Evolutionary conservation across 1,284 basidiomycete species (phyloP).

Genomic region (Papiliotrema fonsecae): DNA sequence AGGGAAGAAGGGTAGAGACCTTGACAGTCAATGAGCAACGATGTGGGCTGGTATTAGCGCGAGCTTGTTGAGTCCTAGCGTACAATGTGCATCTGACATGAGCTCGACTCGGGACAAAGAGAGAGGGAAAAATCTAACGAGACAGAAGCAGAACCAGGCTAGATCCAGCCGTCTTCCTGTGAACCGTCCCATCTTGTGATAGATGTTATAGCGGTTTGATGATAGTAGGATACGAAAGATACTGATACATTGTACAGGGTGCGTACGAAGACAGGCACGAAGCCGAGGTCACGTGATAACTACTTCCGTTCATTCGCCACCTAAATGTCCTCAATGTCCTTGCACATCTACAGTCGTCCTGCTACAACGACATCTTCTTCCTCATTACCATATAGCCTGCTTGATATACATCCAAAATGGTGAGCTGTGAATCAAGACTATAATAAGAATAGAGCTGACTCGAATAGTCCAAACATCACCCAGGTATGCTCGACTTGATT

Average conservation of each 20-base stretch:
- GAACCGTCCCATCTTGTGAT: slow-evolving; percentile 17
- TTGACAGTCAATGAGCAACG: slow-evolving; percentile 40
- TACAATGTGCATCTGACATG: slow-evolving; percentile 15
- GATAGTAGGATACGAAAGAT: too few relatives aligned
- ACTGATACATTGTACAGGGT: background rate
- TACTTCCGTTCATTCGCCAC: background rate
- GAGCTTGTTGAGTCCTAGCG: background rate
- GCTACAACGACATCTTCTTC: background rate
- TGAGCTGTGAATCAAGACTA: background rate
- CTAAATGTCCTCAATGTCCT: background rate
- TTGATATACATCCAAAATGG: background rate
- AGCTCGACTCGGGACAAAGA: background rate
- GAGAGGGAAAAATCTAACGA: slow-evolving; percentile 18
- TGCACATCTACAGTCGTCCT: background rate
- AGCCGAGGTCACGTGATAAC: background rate
- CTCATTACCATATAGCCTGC: too few relatives aligned
- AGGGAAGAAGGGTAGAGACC: slow-evolving; percentile 32
- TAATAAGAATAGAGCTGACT: slow-evolving; percentile 10
- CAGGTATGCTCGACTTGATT: slow-evolving; percentile 55
- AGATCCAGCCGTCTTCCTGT: slow-evolving; percentile 29
- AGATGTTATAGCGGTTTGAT: background rate
- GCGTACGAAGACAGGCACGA: background rate
- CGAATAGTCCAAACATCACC: slow-evolving; percentile 76
- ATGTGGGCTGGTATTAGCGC: slow-evolving; percentile 17
- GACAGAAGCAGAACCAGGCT: slow-evolving; percentile 37